phyloP scores from a whole-genome alignment of 495 filamentous ascomycete genomes.

The Lasiosphaeria miniovina region DNA sequence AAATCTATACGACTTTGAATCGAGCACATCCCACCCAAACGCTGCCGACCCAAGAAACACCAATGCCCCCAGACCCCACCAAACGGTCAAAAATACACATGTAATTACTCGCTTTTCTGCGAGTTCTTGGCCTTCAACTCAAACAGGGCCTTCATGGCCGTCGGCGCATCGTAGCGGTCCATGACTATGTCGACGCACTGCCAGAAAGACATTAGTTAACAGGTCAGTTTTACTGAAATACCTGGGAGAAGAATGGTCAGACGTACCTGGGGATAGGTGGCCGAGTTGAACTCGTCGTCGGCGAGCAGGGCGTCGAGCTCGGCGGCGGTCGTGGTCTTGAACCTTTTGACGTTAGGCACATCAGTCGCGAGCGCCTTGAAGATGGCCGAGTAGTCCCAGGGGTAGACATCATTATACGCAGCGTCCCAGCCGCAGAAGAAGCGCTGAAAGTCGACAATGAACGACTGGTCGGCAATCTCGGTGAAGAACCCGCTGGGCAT shows the following conservation, averaged over 20 bases:
- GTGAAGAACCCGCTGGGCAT: constrained; percentile 36
- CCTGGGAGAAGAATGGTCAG: no score
- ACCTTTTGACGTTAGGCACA: constrained; percentile 25
- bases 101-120: no score
- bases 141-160: constrained; percentile 16
- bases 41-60: no score
- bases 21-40: no score
- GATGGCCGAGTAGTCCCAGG: constrained; percentile 43
- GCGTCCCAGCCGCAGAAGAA: constrained; percentile 46
- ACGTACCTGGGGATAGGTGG: constrained; percentile 34
- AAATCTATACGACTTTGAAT: no score
- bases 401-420: constrained; percentile 49
- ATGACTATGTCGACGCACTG: constrained; percentile 26
- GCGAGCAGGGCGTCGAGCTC: constrained; percentile 37
- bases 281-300: constrained; percentile 36
- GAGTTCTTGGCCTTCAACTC: constrained; percentile 7
- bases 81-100: no score
- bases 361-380: constrained; percentile 38
- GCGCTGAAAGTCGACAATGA: constrained; percentile 39
- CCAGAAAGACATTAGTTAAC: neutral
- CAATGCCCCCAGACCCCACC: no score
- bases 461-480: constrained; percentile 20
- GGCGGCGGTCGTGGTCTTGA: constrained; percentile 33
- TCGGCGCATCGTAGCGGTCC: constrained; percentile 18
- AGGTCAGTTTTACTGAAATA: neutral